Conservation (phyloP, 495 filamentous ascomycete genomes). For the Penicillium bialowiezense region DNA sequence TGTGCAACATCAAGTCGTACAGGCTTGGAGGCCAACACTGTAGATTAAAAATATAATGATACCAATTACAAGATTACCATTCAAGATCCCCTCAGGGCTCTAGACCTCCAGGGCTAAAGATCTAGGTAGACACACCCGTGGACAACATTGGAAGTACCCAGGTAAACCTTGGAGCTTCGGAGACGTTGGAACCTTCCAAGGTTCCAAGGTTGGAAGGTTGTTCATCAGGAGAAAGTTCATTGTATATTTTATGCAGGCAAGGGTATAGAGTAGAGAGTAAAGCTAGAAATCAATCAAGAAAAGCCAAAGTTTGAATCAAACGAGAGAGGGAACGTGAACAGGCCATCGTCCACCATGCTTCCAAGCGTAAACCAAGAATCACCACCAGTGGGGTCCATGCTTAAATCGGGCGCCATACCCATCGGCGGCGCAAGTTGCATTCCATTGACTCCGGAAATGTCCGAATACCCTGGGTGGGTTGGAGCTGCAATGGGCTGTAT, state of each 20-base stretch:
- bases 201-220: too few species aligned
- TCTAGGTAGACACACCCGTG: too few species aligned
- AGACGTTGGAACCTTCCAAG: too few species aligned
- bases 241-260: not conserved
- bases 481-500: not conserved
- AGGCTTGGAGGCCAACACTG: not conserved
- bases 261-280: not conserved
- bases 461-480: conserved; percentile 8
- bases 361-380: conserved; percentile 33
- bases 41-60: not conserved
- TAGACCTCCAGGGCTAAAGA: too few species aligned
- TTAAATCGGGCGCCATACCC: conserved; percentile 29
- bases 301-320: conserved; percentile 22
- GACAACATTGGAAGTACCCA: too few species aligned
- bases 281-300: not conserved
- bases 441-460: conserved; percentile 11
- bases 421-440: conserved; percentile 13
- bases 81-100: too few species aligned
- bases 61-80: too few species aligned
- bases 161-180: too few species aligned
- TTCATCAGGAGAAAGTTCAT: too few species aligned
- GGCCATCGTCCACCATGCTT: conserved; percentile 36
- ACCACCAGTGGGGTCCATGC: conserved; percentile 24
- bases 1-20: conserved; percentile 14
- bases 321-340: conserved; percentile 34